Conservation (phyloP, 2,329 filamentous ascomycete species). For the Verticillium longisporum region DNA sequence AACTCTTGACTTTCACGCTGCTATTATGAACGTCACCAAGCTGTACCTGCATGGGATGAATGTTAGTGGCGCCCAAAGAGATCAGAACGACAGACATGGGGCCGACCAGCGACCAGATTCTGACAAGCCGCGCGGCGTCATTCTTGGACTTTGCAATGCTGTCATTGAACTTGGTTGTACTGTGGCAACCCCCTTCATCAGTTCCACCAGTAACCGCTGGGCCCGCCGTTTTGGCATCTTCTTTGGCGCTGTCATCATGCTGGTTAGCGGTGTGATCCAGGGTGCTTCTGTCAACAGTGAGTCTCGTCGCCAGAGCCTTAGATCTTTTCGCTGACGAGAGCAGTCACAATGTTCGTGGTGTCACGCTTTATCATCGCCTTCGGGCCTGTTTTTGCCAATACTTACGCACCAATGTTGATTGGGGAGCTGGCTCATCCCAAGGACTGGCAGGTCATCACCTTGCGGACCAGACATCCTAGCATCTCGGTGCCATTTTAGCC, state of each 20-base stretch:
- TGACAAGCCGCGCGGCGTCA: not conserved
- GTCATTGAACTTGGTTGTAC: not conserved
- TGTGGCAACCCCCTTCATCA: not conserved
- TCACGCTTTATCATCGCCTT: not conserved
- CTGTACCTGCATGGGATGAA: not conserved
- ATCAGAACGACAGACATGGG: not conserved
- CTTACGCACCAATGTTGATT: slow-evolving; percentile 12
- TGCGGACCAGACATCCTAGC: slow-evolving; percentile 39
- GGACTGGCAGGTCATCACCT: slow-evolving; percentile 46
- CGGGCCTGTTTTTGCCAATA: not conserved
- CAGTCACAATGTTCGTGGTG: slow-evolving; percentile 1
- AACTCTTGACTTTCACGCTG: not conserved
- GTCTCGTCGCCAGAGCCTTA: not conserved
- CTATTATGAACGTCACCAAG: not conserved
- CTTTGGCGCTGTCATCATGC: slow-evolving; percentile 37
- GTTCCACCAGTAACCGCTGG: slow-evolving; percentile 32
- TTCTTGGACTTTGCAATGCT: slow-evolving; percentile 3
- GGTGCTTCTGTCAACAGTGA: slow-evolving; percentile 36
- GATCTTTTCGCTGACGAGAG: not conserved
- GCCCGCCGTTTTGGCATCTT: slow-evolving; percentile 45
- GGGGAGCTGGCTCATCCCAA: slow-evolving; percentile 57
- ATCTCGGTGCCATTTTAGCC: slow-evolving; percentile 26
- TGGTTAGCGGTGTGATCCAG: slow-evolving; percentile 40
- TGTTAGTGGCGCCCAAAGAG: not conserved
- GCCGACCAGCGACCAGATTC: not conserved